These are phyloP conservation scores for Neurospora cerealis DNA, from an alignment of 495 filamentous ascomycete species.

Conservation along the genomic window DNA sequence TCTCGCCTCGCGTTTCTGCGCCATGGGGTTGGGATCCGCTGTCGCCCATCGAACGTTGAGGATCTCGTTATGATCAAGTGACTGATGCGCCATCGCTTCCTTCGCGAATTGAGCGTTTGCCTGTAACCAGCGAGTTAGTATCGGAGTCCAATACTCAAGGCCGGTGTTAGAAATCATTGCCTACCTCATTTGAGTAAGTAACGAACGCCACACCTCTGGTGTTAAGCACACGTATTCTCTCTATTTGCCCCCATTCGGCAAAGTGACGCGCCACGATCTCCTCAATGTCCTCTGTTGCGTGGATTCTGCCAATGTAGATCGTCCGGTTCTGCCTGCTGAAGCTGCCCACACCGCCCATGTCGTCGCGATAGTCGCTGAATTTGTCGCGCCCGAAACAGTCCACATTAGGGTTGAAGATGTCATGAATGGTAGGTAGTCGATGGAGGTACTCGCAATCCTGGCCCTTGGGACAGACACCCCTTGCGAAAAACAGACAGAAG, in stretches of 20 bases:
- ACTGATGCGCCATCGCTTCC: conserved; percentile 83
- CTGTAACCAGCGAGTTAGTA: conserved; percentile 31
- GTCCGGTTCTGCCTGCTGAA: conserved; percentile 90
- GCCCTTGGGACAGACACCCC: conserved; percentile 65
- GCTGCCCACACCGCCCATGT: conserved; percentile 91
- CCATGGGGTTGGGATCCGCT: conserved; percentile 88
- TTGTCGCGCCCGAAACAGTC: conserved; percentile 93
- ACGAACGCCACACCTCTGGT: conserved; percentile 84
- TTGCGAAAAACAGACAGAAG: conserved; percentile 89
- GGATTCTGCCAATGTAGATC: conserved; percentile 84
- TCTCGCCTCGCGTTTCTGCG: conserved; percentile 83
- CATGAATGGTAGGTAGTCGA: conserved; percentile 69
- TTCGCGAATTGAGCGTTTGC: conserved; percentile 84
- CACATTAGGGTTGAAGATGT: conserved; percentile 79
- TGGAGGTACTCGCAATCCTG: conserved; percentile 93
- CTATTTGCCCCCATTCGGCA: conserved; percentile 86
- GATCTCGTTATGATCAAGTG: conserved; percentile 71
- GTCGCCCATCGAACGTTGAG: conserved; percentile 97
- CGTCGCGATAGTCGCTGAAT: conserved; percentile 77
- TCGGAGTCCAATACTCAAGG: not conserved
- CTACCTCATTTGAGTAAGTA: conserved; percentile 69
- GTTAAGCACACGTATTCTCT: conserved; percentile 84
- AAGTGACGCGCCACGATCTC: conserved; percentile 93
- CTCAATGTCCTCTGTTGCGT: conserved; percentile 95
- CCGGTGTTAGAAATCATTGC: not conserved